phyloP scores from a whole-genome alignment of 306 rosid species.

The Citrullus mucosospermus region DNA sequence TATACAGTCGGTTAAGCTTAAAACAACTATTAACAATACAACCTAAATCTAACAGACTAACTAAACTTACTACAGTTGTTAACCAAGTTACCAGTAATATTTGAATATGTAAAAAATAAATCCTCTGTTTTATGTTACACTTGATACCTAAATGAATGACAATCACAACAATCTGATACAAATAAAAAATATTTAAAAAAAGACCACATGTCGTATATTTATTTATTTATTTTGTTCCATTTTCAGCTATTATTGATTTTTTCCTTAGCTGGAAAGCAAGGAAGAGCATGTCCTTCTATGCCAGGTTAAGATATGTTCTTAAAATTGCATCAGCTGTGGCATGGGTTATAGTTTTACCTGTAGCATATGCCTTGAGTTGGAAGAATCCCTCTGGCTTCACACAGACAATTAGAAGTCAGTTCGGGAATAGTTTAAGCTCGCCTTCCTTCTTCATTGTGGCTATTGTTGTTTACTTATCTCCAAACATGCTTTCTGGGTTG shows the following conservation, averaged over 20 bases:
- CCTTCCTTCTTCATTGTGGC: constrained; percentile 88
- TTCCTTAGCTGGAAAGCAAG: constrained; percentile 84
- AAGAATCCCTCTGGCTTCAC: constrained; percentile 71
- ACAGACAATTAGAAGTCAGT: constrained; percentile 76
- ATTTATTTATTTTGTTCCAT: constrained; percentile 6
- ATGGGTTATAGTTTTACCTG: constrained; percentile 84
- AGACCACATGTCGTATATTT: neutral
- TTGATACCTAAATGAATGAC: neutral
- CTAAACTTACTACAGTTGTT: neutral
- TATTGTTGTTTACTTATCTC: constrained; percentile 64
- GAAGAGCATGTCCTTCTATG: constrained; percentile 59
- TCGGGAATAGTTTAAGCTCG: constrained; percentile 71
- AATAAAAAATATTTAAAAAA: neutral
- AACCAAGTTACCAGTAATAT: neutral
- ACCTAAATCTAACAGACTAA: neutral
- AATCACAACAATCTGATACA: neutral
- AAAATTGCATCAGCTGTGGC: constrained; percentile 59
- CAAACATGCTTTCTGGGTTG: constrained; percentile 70
- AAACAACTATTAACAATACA: neutral
- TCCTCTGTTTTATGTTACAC: neutral
- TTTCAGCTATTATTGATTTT: constrained; percentile 70
- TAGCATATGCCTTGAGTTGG: constrained; percentile 85
- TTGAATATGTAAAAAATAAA: too few relatives aligned
- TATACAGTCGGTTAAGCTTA: neutral
- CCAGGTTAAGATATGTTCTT: constrained; percentile 64